phyloP scores from a whole-genome alignment of 2,329 filamentous ascomycete genomes.

The Fusarium cicatricum region DNA sequence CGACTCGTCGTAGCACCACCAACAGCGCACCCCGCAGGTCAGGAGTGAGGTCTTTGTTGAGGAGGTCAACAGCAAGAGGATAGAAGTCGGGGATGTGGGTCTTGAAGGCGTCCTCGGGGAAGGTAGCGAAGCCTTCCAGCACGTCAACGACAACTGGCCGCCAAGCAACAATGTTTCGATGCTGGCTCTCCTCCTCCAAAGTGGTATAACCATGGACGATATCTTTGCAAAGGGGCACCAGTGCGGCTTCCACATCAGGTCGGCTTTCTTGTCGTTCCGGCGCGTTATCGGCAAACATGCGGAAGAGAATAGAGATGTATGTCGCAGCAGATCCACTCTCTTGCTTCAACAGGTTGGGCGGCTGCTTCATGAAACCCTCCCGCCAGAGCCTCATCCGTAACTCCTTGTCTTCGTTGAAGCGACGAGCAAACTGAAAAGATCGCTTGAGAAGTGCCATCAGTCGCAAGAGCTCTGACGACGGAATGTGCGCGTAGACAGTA shows the following conservation, averaged over 20 bases:
- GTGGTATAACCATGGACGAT: conserved; percentile 86
- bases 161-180: conserved; percentile 97
- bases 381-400: conserved; percentile 93
- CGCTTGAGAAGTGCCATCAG: conserved; percentile 96
- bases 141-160: conserved; percentile 96
- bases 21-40: conserved; percentile 84
- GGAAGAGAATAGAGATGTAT: conserved; percentile 93
- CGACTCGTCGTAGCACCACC: conserved; percentile 79
- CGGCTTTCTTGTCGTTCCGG: conserved; percentile 83
- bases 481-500: conserved; percentile 91
- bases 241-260: conserved; percentile 84
- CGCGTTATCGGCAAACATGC: conserved; percentile 94
- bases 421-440: conserved; percentile 94
- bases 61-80: conserved; percentile 81
- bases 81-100: conserved; percentile 86
- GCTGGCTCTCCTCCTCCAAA: conserved; percentile 95
- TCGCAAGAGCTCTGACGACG: conserved; percentile 85
- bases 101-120: conserved; percentile 81
- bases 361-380: conserved; percentile 99
- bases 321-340: conserved; percentile 92
- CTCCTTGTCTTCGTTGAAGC: conserved; percentile 98
- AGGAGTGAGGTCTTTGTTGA: conserved; percentile 80
- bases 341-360: conserved; percentile 96
- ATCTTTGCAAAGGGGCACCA: conserved; percentile 94
- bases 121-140: conserved; percentile 88